These are phyloP conservation scores for Spergularia bocconei DNA, from an alignment of 148 eudicot genomes.

Conservation along the genomic window DNA sequence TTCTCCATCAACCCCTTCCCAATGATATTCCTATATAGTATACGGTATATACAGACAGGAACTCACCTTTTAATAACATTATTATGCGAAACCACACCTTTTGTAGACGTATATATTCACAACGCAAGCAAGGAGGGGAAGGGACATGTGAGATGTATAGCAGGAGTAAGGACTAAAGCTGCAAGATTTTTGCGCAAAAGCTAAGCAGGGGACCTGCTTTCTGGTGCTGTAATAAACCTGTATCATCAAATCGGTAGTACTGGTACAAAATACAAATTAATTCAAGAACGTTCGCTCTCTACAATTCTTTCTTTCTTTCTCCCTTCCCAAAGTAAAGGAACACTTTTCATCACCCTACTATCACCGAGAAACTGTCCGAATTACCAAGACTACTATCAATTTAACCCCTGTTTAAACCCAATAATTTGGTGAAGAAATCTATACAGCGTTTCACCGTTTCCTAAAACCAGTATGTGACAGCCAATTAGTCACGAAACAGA, in stretches of 20 bases:
- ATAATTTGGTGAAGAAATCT: conserved; percentile 30
- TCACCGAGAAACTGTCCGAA: background rate
- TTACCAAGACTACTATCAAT: conserved; percentile 1
- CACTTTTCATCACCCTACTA: background rate
- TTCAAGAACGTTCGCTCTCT: background rate
- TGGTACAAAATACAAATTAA: background rate
- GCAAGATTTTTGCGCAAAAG: too few species aligned
- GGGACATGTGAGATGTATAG: too few species aligned
- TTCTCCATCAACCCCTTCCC: too few species aligned
- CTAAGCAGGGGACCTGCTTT: too few species aligned
- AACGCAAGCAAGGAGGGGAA: too few species aligned
- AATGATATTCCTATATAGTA: too few species aligned
- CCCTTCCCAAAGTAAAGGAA: background rate
- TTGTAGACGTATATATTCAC: too few species aligned
- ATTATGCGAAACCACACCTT: too few species aligned
- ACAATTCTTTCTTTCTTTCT: background rate
- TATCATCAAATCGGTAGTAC: background rate
- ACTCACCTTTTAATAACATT: too few species aligned
- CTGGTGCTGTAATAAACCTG: background rate
- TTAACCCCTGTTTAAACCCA: conserved; percentile 26
- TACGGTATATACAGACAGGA: too few species aligned
- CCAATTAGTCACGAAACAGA: background rate
- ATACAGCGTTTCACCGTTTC: conserved; percentile 29
- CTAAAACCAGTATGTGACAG: conserved; percentile 16
- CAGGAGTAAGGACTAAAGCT: too few species aligned